phyloP scores from a whole-genome alignment of 2,329 filamentous ascomycete genomes.

The Sarocladium oryzae region DNA sequence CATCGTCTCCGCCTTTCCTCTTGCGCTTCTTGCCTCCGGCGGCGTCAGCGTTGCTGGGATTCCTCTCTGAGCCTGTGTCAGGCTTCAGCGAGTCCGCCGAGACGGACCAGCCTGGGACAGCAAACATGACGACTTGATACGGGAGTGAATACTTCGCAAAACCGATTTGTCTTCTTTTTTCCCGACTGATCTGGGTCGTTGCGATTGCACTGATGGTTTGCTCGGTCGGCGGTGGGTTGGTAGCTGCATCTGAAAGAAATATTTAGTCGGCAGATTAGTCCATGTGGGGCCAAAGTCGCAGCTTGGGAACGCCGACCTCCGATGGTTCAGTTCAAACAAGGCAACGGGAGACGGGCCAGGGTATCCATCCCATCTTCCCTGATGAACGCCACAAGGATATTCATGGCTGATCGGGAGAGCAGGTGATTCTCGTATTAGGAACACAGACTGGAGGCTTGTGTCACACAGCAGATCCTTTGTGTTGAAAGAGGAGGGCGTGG shows the following conservation, averaged over 20 bases:
- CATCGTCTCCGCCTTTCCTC: slow-evolving; percentile 20
- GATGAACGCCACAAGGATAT: too few relatives aligned
- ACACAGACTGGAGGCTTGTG: too few relatives aligned
- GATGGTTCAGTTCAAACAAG: not conserved
- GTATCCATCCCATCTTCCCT: too few relatives aligned
- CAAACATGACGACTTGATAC: slow-evolving; percentile 59
- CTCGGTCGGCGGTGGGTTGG: too few relatives aligned
- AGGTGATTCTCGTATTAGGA: too few relatives aligned
- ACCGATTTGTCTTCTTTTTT: not conserved
- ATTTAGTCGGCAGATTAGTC: slow-evolving; percentile 1
- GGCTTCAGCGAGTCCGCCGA: slow-evolving; percentile 64
- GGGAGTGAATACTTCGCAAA: not conserved
- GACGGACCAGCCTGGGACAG: slow-evolving; percentile 88
- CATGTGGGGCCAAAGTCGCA: slow-evolving; percentile 1
- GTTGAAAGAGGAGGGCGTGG: too few relatives aligned
- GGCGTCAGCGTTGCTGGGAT: slow-evolving; percentile 21
- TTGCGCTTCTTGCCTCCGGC: slow-evolving; percentile 56
- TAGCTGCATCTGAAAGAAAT: too few relatives aligned
- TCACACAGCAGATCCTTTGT: too few relatives aligned
- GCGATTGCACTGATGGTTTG: too few relatives aligned
- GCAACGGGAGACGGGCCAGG: too few relatives aligned
- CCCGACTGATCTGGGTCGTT: not conserved
- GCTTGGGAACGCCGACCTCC: slow-evolving; percentile 3
- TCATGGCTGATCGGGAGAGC: too few relatives aligned
- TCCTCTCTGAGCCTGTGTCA: slow-evolving; percentile 39